Evolutionary conservation across 2,329 filamentous ascomycete species (phyloP).

Genomic region (Pyrenochaeta sp.): DNA sequence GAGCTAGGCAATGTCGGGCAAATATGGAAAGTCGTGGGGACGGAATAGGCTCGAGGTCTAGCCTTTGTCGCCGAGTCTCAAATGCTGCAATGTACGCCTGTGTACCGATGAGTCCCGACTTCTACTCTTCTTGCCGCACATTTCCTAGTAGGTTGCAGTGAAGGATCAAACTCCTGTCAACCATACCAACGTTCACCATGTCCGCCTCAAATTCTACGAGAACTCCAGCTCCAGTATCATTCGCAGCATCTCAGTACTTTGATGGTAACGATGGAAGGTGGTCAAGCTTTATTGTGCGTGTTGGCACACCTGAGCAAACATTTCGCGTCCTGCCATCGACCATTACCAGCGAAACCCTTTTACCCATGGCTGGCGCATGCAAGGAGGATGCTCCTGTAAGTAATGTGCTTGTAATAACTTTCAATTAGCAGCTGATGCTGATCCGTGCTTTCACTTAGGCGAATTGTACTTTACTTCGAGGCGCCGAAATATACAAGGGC

Average conservation of each 20-base stretch:
- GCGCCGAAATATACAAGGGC: constrained; percentile 21
- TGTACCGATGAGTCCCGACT: not conserved
- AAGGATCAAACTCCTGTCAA: not conserved
- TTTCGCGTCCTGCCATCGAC: constrained; percentile 41
- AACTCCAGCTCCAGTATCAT: constrained; percentile 5
- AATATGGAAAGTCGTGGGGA: not conserved
- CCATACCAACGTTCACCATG: not conserved
- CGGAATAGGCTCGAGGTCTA: not conserved
- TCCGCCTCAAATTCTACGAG: constrained; percentile 1
- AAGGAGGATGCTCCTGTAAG: constrained; percentile 10
- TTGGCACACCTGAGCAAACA: constrained; percentile 38
- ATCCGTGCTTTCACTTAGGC: not conserved
- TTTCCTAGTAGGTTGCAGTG: not conserved
- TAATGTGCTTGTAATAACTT: not conserved
- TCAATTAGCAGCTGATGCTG: not conserved
- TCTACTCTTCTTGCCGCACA: not conserved
- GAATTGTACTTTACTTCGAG: constrained; percentile 18
- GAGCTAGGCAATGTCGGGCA: not conserved
- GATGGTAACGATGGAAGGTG: constrained; percentile 27
- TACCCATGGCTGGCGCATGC: constrained; percentile 17
- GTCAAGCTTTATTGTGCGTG: constrained; percentile 38
- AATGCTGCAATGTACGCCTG: not conserved
- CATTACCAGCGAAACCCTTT: constrained; percentile 14
- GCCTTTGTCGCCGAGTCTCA: not conserved
- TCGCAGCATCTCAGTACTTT: constrained; percentile 10